Percentiles rank a stretch among this genome's conserved stretches.
phyloP scores from a whole-genome alignment of 768 basidiomycete genomes.

The Podaxis sp. region DNA sequence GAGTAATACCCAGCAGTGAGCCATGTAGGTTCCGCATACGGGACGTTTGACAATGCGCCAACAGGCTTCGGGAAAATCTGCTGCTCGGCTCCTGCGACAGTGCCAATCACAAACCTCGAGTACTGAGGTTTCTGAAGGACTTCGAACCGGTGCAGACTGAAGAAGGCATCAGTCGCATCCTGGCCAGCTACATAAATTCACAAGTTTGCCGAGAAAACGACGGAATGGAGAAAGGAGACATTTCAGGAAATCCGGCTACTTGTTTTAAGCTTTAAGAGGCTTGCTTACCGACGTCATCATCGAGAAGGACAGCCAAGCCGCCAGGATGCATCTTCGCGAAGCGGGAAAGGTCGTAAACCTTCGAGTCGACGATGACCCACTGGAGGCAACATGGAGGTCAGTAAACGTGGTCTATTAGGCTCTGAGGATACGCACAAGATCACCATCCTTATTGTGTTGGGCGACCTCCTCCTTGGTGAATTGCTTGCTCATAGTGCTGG shows the following conservation, averaged over 20 bases:
- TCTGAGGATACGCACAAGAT: conserved; percentile 52
- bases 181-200: conserved; percentile 59
- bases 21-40: conserved; percentile 90
- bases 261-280: not conserved
- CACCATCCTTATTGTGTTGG: conserved; percentile 76
- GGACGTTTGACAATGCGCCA: conserved; percentile 72
- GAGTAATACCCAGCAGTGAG: conserved; percentile 62
- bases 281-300: conserved; percentile 67
- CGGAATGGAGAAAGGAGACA: not conserved
- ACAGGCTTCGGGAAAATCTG: conserved; percentile 45
- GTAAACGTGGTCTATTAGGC: not conserved
- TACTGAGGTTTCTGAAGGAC: conserved; percentile 77
- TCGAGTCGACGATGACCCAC: conserved; percentile 75
- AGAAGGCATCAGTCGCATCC: conserved; percentile 88
- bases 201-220: not conserved
- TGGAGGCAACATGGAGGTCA: conserved; percentile 23
- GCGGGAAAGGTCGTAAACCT: conserved; percentile 79
- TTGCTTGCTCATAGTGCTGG: conserved; percentile 27
- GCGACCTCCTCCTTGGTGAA: conserved; percentile 38
- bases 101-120: conserved; percentile 69
- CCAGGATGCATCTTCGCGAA: conserved; percentile 86
- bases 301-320: conserved; percentile 74
- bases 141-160: conserved; percentile 83
- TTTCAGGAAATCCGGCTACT: not conserved
- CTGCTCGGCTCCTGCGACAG: conserved; percentile 59